phyloP scores from a whole-genome alignment of 768 basidiomycete genomes.

The Tephrocybe rancida region DNA sequence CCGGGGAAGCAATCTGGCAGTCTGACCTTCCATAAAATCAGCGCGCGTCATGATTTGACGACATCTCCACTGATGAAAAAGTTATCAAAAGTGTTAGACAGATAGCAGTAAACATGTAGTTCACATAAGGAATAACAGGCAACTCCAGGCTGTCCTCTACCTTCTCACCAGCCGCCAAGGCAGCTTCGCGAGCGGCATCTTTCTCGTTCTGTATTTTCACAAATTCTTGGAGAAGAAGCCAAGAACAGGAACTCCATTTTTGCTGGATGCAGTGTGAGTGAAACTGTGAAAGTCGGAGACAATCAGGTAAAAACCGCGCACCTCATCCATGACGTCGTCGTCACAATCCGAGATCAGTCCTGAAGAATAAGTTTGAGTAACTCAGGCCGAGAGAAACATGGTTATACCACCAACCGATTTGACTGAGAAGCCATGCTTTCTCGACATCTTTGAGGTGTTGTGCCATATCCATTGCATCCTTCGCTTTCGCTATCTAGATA shows the following conservation, averaged over 20 bases:
- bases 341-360: slow-evolving; percentile 79
- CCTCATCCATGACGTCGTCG: slow-evolving; percentile 91
- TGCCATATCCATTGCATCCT: slow-evolving; percentile 66
- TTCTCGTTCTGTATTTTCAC: slow-evolving; percentile 60
- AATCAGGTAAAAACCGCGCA: slow-evolving; percentile 26
- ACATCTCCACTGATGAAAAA: slow-evolving; percentile 54
- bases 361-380: slow-evolving; percentile 15
- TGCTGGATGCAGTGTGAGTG: slow-evolving; percentile 45
- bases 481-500: slow-evolving; percentile 52
- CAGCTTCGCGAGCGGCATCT: slow-evolving; percentile 42
- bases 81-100: not conserved
- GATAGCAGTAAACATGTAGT: slow-evolving; percentile 10
- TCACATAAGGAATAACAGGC: slow-evolving; percentile 66
- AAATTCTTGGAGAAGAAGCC: slow-evolving; percentile 76
- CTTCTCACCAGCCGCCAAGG: slow-evolving; percentile 33
- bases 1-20: not conserved
- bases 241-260: slow-evolving; percentile 84
- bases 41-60: slow-evolving; percentile 83
- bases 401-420: slow-evolving; percentile 53
- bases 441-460: slow-evolving; percentile 67
- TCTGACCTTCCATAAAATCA: slow-evolving; percentile 77
- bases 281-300: not conserved
- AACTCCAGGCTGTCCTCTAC: slow-evolving; percentile 50
- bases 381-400: not conserved
- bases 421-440: slow-evolving; percentile 78